phyloP scores from a whole-genome alignment of 495 filamentous ascomycete species.

The Chaetomium fimeti region DNA sequence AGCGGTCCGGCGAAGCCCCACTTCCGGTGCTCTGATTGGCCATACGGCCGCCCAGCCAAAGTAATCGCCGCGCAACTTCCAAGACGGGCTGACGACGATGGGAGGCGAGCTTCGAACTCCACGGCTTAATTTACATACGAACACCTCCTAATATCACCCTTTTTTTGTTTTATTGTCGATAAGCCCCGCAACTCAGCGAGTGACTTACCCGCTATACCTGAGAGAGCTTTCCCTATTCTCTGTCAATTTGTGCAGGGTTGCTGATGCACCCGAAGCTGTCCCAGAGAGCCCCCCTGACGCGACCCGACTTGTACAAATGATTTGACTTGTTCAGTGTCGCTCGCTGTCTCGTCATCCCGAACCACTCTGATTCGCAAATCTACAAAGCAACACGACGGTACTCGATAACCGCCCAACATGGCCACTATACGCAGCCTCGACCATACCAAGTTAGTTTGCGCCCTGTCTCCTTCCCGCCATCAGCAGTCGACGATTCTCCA shows the following conservation, averaged over 20 bases:
- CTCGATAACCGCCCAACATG: conserved; percentile 40
- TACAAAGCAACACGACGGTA: neutral
- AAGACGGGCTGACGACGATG: conserved; percentile 31
- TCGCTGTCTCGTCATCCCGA: neutral
- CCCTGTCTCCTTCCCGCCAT: neutral
- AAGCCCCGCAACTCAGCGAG: neutral
- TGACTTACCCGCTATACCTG: neutral
- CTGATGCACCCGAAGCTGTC: neutral
- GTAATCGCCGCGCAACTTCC: conserved; percentile 19
- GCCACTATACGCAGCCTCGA: conserved; percentile 49
- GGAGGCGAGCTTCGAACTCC: conserved; percentile 22
- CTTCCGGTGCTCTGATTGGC: conserved; percentile 16
- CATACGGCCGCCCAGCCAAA: neutral
- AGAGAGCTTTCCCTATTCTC: neutral
- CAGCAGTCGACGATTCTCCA: neutral
- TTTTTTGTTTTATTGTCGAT: neutral
- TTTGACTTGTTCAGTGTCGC: conserved; percentile 13
- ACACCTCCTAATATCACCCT: conserved; percentile 6
- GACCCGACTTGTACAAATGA: neutral
- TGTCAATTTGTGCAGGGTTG: neutral
- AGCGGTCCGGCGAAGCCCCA: neutral
- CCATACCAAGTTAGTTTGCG: conserved; percentile 45
- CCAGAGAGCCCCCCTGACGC: conserved; percentile 5
- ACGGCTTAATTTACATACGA: conserved; percentile 1
- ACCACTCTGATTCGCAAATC: conserved; percentile 7